Percentiles rank a stretch among this genome's conserved stretches.
Evolutionary conservation across 495 filamentous ascomycete species (phyloP).

Genomic region (Gamarada debralockiae): DNA sequence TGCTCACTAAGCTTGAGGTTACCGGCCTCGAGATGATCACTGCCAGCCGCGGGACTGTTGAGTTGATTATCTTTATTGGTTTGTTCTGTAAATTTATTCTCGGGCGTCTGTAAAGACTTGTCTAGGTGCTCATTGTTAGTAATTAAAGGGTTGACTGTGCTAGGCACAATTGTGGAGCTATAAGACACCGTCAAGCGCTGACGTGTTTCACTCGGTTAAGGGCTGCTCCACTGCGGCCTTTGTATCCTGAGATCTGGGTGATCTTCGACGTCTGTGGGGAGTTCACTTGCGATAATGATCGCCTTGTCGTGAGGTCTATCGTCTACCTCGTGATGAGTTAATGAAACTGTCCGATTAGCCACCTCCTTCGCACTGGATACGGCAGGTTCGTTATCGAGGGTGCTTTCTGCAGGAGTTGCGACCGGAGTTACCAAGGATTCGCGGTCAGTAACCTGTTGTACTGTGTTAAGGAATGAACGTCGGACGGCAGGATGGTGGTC

Average conservation of each 20-base stretch:
- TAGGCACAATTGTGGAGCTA: neutral
- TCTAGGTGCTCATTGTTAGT: neutral
- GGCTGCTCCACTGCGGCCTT: neutral
- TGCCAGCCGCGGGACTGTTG: neutral
- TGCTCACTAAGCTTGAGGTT: neutral
- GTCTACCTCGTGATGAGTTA: constrained; percentile 4
- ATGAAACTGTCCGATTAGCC: constrained; percentile 6
- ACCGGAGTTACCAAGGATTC: constrained; percentile 3
- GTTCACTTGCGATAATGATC: neutral
- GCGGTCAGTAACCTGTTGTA: constrained; percentile 5
- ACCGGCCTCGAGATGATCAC: neutral
- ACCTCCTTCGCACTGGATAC: neutral
- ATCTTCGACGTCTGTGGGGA: neutral
- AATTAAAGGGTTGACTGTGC: neutral
- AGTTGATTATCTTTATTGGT: neutral
- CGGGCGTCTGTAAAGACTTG: neutral
- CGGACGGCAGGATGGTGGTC: constrained; percentile 7
- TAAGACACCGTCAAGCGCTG: neutral
- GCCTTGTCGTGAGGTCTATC: constrained; percentile 2
- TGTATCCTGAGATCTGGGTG: neutral
- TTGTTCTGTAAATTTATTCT: neutral
- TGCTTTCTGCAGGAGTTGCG: constrained; percentile 1
- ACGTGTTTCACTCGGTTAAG: neutral
- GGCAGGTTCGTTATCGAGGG: constrained; percentile 4
- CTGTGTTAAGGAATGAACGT: constrained; percentile 5